Conservation (phyloP, 2,329 filamentous ascomycete species). For the Sporothrix globosa region DNA sequence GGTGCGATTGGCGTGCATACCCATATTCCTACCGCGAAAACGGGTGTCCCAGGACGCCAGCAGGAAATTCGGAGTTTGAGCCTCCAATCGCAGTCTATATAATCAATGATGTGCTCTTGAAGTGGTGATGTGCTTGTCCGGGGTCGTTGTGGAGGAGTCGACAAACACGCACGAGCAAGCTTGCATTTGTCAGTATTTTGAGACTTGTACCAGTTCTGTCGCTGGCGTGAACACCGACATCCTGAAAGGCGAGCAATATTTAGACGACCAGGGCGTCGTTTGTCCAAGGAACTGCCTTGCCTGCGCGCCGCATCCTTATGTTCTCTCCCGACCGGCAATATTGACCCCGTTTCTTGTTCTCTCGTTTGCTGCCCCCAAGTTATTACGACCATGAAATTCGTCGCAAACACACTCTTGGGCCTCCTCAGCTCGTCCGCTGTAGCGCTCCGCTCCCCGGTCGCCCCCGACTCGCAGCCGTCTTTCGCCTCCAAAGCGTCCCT, state of each 20-base stretch:
- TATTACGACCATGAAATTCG: not conserved
- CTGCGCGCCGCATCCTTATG: too few species aligned
- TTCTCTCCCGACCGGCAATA: not conserved
- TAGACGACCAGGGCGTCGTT: not conserved
- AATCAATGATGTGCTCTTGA: conserved; percentile 3
- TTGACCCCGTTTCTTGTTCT: too few species aligned
- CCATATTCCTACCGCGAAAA: too few species aligned
- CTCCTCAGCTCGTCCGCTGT: not conserved
- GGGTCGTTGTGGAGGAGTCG: not conserved
- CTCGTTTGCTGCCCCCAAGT: too few species aligned
- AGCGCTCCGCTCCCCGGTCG: not conserved
- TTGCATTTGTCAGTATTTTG: not conserved
- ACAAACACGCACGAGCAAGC: not conserved
- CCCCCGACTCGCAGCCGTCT: not conserved
- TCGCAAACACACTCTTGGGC: not conserved
- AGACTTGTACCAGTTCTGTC: not conserved
- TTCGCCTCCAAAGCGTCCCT: too few species aligned
- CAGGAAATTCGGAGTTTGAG: not conserved
- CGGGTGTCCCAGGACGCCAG: too few species aligned
- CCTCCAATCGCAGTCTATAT: not conserved
- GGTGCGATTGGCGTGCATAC: conserved; percentile 12
- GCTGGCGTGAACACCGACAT: not conserved
- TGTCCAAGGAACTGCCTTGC: not conserved
- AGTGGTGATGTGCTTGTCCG: conserved; percentile 16
- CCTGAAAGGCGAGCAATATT: not conserved